Evolutionary conservation across 805 yeast species (phyloP).

Genomic region (Zygoascus biomembranicola): DNA sequence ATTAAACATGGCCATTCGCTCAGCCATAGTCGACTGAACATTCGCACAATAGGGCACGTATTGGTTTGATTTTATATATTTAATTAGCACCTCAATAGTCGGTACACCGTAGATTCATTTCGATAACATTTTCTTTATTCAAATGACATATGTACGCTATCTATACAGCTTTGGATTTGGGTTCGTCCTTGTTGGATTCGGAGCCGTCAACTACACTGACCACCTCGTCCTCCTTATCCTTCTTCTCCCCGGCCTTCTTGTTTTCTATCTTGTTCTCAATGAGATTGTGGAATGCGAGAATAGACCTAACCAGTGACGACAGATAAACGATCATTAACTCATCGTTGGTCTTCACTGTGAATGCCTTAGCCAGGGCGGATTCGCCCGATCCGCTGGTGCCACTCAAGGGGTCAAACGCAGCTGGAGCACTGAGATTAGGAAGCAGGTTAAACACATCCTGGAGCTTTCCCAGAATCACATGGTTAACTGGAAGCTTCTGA

Average conservation of each 20-base stretch:
- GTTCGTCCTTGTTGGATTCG: not conserved
- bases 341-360: slow-evolving; percentile 90
- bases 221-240: not conserved
- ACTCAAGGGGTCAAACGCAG: slow-evolving; percentile 15
- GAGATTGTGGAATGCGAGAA: slow-evolving; percentile 92
- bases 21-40: no score
- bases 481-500: slow-evolving; percentile 77
- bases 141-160: no score
- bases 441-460: slow-evolving; percentile 91
- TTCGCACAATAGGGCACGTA: no score
- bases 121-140: no score
- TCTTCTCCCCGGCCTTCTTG: slow-evolving; percentile 31
- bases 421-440: slow-evolving; percentile 55
- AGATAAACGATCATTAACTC: slow-evolving; percentile 91
- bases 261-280: slow-evolving; percentile 93
- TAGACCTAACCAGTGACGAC: slow-evolving; percentile 82
- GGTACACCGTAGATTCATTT: no score
- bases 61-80: no score
- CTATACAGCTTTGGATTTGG: no score
- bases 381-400: slow-evolving; percentile 16
- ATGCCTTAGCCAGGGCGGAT: slow-evolving; percentile 63
- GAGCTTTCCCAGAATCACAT: slow-evolving; percentile 79
- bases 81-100: no score
- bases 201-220: not conserved
- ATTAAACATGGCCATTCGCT: no score